Base-by-base conservation (phyloP, 768 basidiomycete species). In the Hericium erinaceus region DNA sequence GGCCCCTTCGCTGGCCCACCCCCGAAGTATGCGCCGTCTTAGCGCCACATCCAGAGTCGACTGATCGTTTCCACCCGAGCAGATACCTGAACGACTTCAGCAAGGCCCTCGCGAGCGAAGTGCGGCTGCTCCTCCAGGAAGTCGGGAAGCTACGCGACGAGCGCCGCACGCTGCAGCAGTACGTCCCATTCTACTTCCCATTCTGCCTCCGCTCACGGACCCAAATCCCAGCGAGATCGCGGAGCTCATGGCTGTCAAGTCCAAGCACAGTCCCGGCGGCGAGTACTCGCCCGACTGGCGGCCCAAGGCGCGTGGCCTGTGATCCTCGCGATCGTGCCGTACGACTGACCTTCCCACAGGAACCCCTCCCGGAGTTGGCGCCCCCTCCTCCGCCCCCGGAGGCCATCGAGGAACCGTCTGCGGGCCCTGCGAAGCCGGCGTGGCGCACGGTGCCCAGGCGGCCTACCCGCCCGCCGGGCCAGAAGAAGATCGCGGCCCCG, bases 181-280 rank as follows among this genome's bases (percentile, higher is more conserved):
- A 59, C 63, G 77, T 73, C 58, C 24, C 16, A 9, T 57, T 53
- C 28, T 26, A n/a, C 41, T 15, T 0, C 20, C 2, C 56, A 48
- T 39, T 26, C 39, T 37, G 37, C 39, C 41, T 53, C 18, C 16
- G 24, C 39, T 28, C 46, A 16, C 16, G 50, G 37, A 44, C 39
- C 41, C 20, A 16, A 41, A 37, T 5, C 40, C 50, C 65, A 92
- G 90, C 61, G 90, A 93, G 69, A 89, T 93, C 61, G 84, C 89
- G 24, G 87, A 89, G 68, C 75, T 92, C 58, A 87, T 92, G 87
- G 79, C 81, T 52, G 76, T 90, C 52, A 89, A 89, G 68, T 83
- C 89, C 18, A 92, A 92, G 69, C 85, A 89, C 67, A 85, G 88
- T 18, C 78, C 84, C 2, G 88, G 85, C 39, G 89, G 89, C 22